Evolutionary conservation across 2,329 filamentous ascomycete species (phyloP), one percentile per base, ranked within the genome.

Genomic region (Colletotrichum camelliae): DNA sequence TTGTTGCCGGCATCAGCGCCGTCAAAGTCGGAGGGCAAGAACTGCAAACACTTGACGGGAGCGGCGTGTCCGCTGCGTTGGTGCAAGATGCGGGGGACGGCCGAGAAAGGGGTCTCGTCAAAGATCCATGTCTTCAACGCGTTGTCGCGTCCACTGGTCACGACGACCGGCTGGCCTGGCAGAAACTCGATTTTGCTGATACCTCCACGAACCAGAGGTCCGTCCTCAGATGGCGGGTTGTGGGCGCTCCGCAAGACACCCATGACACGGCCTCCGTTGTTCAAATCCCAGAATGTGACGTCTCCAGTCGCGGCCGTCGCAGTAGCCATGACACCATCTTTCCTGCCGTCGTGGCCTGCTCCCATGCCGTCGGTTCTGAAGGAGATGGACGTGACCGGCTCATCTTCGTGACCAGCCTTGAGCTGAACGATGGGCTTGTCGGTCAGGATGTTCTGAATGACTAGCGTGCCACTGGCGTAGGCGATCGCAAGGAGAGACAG

Each of bases 91-190:
- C 96, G 92, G 3, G 97, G 97, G 13, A 96, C 90, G 0, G 96
- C 93, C 0, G 95, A 97, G 83, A 98, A 98, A 0, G 96, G 96
- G 0, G 93, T 93, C 83, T 97, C 94, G 81, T 98, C 96, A 80
- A 98, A 98, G 77, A 98, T 97, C 96, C 96, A 98, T 7, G 96
- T 96, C 83, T 96, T 97, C 75, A 99, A 87, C 12, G 96, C 95
- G 85, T 99, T 99, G 83, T 99, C 97, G 64, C 94, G 89, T 6
- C 97, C 97, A 78, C 95, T 97, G 12, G 96, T 98, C 33, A 98
- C 88, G 57, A 99, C 91, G 4, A 98, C 94, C 7, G 95, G 94
- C 83, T 99, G 97, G 0, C 96, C 96, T 18, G 93, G 88, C 13
- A 99, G 88, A 80, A 99, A 99, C 80, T 98, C 95, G 24, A 98